Evolutionary conservation across 2,329 filamentous ascomycete genomes (phyloP), one percentile per base, ranked within the genome.

Genomic region (Sporothrix brasiliensis): DNA sequence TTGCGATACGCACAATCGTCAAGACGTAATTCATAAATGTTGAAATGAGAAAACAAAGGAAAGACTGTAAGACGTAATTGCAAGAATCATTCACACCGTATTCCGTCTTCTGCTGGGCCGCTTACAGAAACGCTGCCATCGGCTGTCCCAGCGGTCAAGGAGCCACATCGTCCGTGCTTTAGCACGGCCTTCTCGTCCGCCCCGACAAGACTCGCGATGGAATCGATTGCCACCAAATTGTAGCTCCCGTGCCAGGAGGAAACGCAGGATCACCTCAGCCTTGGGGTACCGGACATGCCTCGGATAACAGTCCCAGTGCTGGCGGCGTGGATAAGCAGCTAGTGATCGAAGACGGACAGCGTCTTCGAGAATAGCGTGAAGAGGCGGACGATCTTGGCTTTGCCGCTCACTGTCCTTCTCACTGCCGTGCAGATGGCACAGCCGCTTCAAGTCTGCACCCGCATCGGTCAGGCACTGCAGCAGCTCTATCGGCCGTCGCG

Each of bases 261-360:
- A 71, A 7, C 47, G 39, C 13, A 68, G 56, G 27, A 71, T 49
- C 11, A 58, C 70, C 7, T 44, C 39, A 2, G 72, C 69, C 19
- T 61, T 52, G 19, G 50, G 68, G 16, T 69, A 61, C n/a, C n/a
- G 53, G 4, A 67, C 44, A 7, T 21, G 19, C 24, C 24, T 50
- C 3, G 72, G 72, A 27, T 71, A 68, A 56, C 72, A 73, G 56
- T 69, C 68, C 72, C 72, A 73, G 52, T 66, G 21, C 16, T 61
- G 68, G 21, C 70, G 69, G 49, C 72, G 69, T 21, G 72, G 72
- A 16, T 13, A 69, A n/a, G 63, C 41, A 14, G 27, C 44, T 2
- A 73, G 27, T 14, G 72, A 73, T 6, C 52, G n/a, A 7, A 70
- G 24, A 3, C 56, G 69, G 2, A 71, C 44, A 2, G 68, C 72